These are phyloP conservation scores for Alloteropsis semialata DNA, from an alignment of 176 grass and related monocot genomes.

Conservation along the genomic window DNA sequence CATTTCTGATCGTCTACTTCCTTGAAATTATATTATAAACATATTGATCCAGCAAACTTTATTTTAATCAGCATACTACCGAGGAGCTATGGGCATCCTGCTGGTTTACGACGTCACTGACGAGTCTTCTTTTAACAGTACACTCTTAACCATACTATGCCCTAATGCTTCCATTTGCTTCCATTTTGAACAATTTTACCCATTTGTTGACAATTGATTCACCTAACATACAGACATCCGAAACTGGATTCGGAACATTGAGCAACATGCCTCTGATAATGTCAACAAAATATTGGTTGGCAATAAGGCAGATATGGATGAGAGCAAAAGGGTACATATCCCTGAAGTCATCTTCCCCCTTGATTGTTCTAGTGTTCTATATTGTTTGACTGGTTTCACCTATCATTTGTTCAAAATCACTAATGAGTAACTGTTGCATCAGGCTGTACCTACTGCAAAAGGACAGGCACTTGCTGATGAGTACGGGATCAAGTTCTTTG, in stretches of 20 bases:
- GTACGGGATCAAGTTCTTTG: constrained; percentile 96
- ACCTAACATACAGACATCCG: constrained; percentile 61
- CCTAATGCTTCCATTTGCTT: constrained; percentile 12
- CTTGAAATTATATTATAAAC: neutral
- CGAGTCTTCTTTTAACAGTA: constrained; percentile 99
- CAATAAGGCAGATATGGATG: constrained; percentile 98
- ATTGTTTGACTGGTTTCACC: neutral
- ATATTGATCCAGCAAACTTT: constrained; percentile 5
- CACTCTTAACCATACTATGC: neutral
- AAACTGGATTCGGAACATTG: constrained; percentile 98
- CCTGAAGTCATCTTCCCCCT: neutral
- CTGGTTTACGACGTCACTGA: constrained; percentile 97
- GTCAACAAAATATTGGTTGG: constrained; percentile 96
- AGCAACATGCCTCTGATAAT: constrained; percentile 98
- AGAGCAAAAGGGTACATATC: constrained; percentile 76
- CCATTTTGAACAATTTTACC: constrained; percentile 7
- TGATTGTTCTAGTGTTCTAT: neutral
- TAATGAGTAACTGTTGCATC: constrained; percentile 22
- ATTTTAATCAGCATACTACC: constrained; percentile 80
- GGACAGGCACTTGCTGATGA: constrained; percentile 95
- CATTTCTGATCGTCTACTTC: neutral
- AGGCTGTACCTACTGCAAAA: constrained; percentile 95
- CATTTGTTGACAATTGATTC: constrained; percentile 24
- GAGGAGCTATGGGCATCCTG: constrained; percentile 96
- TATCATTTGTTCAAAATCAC: constrained; percentile 1